Evolutionary conservation across 2,329 filamentous ascomycete genomes (phyloP), one percentile per base, ranked within the genome.

Genomic region (Aureobasidium sp.): DNA sequence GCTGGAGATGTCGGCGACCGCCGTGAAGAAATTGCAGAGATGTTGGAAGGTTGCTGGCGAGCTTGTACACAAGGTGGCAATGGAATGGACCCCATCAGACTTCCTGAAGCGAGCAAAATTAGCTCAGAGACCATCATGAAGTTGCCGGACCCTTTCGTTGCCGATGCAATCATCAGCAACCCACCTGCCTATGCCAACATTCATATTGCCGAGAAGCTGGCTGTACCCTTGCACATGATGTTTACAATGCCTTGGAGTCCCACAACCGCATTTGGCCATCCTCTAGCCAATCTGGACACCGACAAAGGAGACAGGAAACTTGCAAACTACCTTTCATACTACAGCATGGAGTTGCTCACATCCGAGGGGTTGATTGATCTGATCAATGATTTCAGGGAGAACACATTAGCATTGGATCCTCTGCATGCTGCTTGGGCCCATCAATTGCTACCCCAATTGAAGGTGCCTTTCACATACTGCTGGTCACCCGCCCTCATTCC

Each of bases 211-310:
- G 87, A 92, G 73, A 89, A 88, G 72, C 74, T 91, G 68, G 87
- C 87, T 0, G 84, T 91, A 53, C 88, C 88, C 0, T 70, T 91
- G 10, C 88, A 92, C 68, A 84, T 96, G 74, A 95, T 96, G 89
- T 96, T 96, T 75, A 96, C 92, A 1, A 96, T 96, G 90, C 92
- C 92, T 0, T 96, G 90, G 87, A 90, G 89, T 1, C 87, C 91
- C 0, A 96, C 92, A 0, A 86, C 89, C 70, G 84, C 88, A 0
- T 96, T 96, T 66, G 89, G 90, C 0, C 92, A 96, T 69, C 92
- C 92, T 0, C 78, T 96, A 29, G 90, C 91, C 0, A 93, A 94
- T 66, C 87, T 96, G 62, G 83, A 90, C 65, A 85, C 84, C 1
- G 84, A 87, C 0, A 91, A 91, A 67, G 87, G 88, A 1, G 90